Base-by-base conservation (phyloP, 1,139 yeast genomes). In the Scheffersomyces insectosa region DNA sequence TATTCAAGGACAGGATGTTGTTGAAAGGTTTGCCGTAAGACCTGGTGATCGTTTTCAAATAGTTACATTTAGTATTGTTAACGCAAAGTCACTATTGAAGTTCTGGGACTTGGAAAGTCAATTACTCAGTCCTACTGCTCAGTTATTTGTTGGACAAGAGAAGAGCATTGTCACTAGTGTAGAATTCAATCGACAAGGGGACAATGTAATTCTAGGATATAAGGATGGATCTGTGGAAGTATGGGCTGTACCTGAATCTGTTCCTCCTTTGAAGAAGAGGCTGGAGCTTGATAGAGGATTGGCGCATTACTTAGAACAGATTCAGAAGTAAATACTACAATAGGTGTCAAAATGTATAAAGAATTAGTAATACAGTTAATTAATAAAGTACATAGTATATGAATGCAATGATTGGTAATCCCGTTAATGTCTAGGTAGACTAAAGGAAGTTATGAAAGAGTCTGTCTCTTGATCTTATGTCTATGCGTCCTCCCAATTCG, bases 401-500 rank as follows among this genome's bases (percentile, higher is more conserved):
- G 30, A 32, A 31, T 31, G 34, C 34, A 31, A 14, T 11, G 15
- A 20, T 14, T 10, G 13, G 10, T 31, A 15, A 10, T 31, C 34
- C 20, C 7, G 16, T 36, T 20, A 20, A 6, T 20, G 8, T 20
- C 25, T 20, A 20, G 6, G 25, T 39, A 31, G 20, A 13, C 51
- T 50, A 65, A 40, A 68, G 47, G 55, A 75, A 79, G 33, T 62
- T 70, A 42, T 66, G 67, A 52, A 71, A 79, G 39, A 86, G 62
- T 32, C 68, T 66, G 40, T 75, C 75, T 55, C 77, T 83, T 5
- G 83, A 70, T 15, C 69, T 60, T 36, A 89, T 74, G 12, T 59
- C 55, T 42, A 90, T 83, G 32, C 77, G 80, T 2, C 83, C 85
- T 47, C 83, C 88, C 12, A 86, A 63, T 30, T 70, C 72, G 3